A percentile compares a stretch with the other conserved stretches of the same genome.
Evolutionary conservation across 1,284 basidiomycete species (phyloP).

Genomic region (Cutaneotrichosporon cavernicola): DNA sequence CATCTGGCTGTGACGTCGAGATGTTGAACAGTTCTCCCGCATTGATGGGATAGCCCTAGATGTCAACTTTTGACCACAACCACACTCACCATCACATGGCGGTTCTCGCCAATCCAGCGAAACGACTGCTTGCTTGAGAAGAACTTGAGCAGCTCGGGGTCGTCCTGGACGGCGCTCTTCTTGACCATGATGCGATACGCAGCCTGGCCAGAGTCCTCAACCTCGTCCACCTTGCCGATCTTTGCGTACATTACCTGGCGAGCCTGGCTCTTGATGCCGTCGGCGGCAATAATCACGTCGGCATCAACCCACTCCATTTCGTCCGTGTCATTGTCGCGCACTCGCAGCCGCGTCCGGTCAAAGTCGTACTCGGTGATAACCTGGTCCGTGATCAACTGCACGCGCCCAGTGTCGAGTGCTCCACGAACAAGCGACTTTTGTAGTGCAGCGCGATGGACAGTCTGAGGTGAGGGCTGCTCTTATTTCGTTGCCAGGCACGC

Average conservation of each 20-base stretch:
- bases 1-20: slow-evolving; percentile 49
- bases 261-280: slow-evolving; percentile 48
- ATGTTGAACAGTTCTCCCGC: slow-evolving; percentile 48
- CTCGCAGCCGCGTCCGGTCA: slow-evolving; percentile 34
- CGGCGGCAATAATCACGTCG: slow-evolving; percentile 48
- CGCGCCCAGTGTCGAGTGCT: slow-evolving; percentile 31
- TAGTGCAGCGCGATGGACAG: slow-evolving; percentile 46
- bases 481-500: neutral
- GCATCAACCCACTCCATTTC: slow-evolving; percentile 40
- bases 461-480: slow-evolving; percentile 20
- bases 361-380: slow-evolving; percentile 43
- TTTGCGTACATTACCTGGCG: slow-evolving; percentile 40
- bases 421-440: slow-evolving; percentile 43
- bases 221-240: slow-evolving; percentile 41
- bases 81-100: slow-evolving; percentile 47
- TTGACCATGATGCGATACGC: slow-evolving; percentile 51
- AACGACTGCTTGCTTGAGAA: slow-evolving; percentile 41
- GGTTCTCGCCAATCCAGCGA: slow-evolving; percentile 50
- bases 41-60: slow-evolving; percentile 43
- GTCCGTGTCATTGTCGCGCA: slow-evolving; percentile 24
- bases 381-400: slow-evolving; percentile 37
- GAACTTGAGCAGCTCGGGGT: slow-evolving; percentile 46
- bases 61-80: neutral
- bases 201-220: slow-evolving; percentile 51
- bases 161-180: slow-evolving; percentile 35